A percentile compares a stretch with the other conserved stretches of the same genome.
Conservation (phyloP, 23 red algal species). For the Gracilaria gracilis region DNA sequence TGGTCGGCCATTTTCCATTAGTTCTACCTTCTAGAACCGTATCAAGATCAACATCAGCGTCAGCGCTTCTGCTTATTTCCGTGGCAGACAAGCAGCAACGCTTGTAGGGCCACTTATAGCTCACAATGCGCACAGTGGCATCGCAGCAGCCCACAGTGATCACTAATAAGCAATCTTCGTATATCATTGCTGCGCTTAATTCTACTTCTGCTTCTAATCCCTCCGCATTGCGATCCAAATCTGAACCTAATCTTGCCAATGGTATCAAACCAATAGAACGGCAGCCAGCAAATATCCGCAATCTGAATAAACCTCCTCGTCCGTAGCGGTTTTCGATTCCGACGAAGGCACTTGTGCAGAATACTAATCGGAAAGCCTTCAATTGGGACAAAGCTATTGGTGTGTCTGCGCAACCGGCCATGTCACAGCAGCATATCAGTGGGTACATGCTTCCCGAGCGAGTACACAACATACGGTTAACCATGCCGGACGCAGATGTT, state of each 20-base stretch:
- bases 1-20: no score
- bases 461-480: constrained; percentile 10
- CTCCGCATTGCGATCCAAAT: not conserved
- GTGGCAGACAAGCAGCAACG: constrained; percentile 63
- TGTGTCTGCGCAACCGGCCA: not conserved
- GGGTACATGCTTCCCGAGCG: not conserved
- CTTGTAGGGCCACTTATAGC: not conserved
- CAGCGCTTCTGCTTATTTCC: constrained; percentile 60
- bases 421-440: not conserved
- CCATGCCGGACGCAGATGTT: constrained; percentile 8
- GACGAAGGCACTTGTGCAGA: constrained; percentile 1
- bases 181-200: constrained; percentile 1
- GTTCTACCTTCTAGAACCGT: no score
- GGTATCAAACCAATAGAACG: constrained; percentile 24
- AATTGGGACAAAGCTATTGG: constrained; percentile 16
- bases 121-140: constrained; percentile 1
- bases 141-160: constrained; percentile 7
- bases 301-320: constrained; percentile 3
- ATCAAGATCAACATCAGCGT: constrained; percentile 8
- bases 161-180: not conserved
- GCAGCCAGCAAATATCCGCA: not conserved
- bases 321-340: constrained; percentile 1
- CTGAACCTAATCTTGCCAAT: constrained; percentile 9
- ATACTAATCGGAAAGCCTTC: not conserved
- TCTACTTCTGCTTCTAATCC: constrained; percentile 9